Evolutionary conservation across 2,329 filamentous ascomycete genomes (phyloP), one percentile per base, ranked within the genome.

Genomic region (Emergomyces africanus): DNA sequence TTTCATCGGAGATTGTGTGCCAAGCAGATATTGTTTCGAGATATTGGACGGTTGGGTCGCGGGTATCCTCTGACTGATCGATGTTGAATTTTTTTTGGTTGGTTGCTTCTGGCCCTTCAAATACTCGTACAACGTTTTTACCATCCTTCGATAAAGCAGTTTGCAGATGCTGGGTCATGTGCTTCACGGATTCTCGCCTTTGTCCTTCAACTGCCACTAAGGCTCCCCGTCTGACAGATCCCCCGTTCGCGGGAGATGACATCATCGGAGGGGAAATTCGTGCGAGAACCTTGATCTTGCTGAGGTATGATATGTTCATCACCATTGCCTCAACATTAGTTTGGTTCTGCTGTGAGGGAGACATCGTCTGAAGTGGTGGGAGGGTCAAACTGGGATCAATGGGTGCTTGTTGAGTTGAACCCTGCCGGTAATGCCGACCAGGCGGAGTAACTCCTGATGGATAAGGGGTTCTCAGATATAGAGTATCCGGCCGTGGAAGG

Each of bases 171-270:
- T 79, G 77, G 58, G 87, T 80, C 23, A 96, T 82, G 20, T 82
- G 80, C 2, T 79, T 75, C 3, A 89, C 84, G 3, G 88, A 82
- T 10, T 81, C 78, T 1, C 75, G 71, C 60, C 86, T 81, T 20
- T 86, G 79, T 0, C 91, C 91, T 71, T 97, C 92, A 33, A 97
- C 77, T 0, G 89, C 87, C 62, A 97, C 85, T 42, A 96, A 81
- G 0, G 88, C 83, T 0, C 92, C 91, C n/a, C 90, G 82, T 6
- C 77, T 75, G 64, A 66, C 77, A 5, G 64, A 61, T 20, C 54
- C 60, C 10, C 63, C 28, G 12, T 41, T 49, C 46, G 72, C 70
- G 5, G 70, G 67, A 70, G 67, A 65, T 1, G 67, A 65, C 5
- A 75, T 73, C 15, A 89, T 76, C 0, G 88, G 84, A 28, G 86